Evolutionary conservation across 2,329 filamentous ascomycete species (phyloP), one percentile per base, ranked within the genome.

Genomic region (Atkinsonella texensis): DNA sequence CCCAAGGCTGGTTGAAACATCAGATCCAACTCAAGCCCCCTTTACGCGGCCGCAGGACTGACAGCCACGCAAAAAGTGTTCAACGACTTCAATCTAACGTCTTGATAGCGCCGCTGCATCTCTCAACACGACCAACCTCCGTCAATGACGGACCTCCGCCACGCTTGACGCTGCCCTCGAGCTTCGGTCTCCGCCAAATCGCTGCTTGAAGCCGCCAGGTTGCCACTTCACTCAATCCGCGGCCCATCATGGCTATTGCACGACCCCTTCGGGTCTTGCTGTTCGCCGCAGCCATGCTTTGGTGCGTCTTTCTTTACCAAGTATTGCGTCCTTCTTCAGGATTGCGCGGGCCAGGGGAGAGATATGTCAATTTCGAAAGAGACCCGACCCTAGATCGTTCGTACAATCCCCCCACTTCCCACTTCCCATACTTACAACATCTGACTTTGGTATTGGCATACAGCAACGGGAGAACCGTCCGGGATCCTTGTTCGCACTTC

Each of bases 351-450:
- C 63, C 66, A 62, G 60, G 69, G 62, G 60, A 71, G 63, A 62
- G 68, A 48, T 68, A 70, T 75, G 58, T 62, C 51, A 79, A 84
- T 63, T 81, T 85, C 70, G 80, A 85, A 59, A 79, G 81, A 54
- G 91, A 97, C 70, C 91, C 91, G 51, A 88, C 91, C 62, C 67
- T 90, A 62, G 89, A 96, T 69, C 82, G 90, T 95, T 74, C 66
- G 86, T 70, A 54, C 39, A 35, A 38, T 40, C 41, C 35, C 39
- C 54, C 47, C 41, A 20, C 23, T 10, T 32, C 10, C 11, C n/a
- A 18, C 32, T 49, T 52, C 48, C 42, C 17, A 45, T 17, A 46
- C 12, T 28, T 46, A 17, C 8, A n/a, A 12, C 18, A 20, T 49
- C 55, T 62, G 51, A 62, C 55, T 45, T 46, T 46, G 17, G 7